Base-by-base conservation (phyloP, 2,329 filamentous ascomycete genomes). In the Pyricularia grisea region DNA sequence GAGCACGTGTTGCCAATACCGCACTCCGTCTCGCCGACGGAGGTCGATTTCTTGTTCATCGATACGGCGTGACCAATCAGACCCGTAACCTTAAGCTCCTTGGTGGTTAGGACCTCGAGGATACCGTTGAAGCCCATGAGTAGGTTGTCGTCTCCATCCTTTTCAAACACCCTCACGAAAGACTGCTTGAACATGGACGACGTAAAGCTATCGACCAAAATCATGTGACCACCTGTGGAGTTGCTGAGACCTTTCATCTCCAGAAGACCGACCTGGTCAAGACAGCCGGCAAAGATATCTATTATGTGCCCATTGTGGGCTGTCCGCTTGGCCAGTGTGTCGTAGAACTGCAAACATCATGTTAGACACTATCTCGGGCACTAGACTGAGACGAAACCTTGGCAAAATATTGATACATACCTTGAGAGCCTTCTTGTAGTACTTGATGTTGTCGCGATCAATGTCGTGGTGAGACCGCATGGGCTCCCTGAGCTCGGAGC, bases 161-260 rank as follows among this genome's bases (percentile, higher is more conserved):
- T 97, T 78, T 99, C 95, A 76, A 99, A 99, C 23, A 99, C 90
- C 70, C 96, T 91, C 67, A 97, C 91, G 76, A 99, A 99, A 0
- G 95, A 98, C 78, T 99, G 95, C 82, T 95, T 97, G 85, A 98
- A 99, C 90, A 99, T 97, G 70, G 94, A 98, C 0, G 95, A 96
- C 4, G 94, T 98, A 78, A 99, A 99, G 78, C 94, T 97, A 79
- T 99, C 95, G 1, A 95, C 98, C 72, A 99, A 82, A 72, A 99
- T 96, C 90, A 99, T 99, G 77, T 99, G 94, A 55, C 95, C 95
- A 72, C 95, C 95, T 23, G 95, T 99, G 36, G 91, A 97, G 79
- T 98, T 99, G 73, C 94, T 91, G 14, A 99, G 86, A 30, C 94
- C 92, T 81, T 98, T 98, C 95, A 99, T 99, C 80, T 99, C 95